phyloP scores from a whole-genome alignment of 805 yeast species.

The Trichomonascus vanleenenianus region DNA sequence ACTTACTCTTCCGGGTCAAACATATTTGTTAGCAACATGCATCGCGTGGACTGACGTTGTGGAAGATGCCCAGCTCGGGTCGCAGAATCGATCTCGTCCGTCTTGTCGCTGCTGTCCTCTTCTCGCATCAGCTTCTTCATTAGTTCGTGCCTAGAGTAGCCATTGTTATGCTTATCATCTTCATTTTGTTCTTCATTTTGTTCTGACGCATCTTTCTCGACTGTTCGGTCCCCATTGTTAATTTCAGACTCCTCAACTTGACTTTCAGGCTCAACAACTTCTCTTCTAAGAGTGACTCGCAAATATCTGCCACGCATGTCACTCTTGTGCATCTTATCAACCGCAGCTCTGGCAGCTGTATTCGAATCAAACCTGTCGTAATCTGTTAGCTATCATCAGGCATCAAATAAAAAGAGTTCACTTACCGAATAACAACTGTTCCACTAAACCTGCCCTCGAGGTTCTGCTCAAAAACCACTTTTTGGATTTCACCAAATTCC shows the following conservation, averaged over 20 bases:
- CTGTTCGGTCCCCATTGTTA: not conserved
- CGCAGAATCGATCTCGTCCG: not conserved
- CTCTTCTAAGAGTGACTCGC: not conserved
- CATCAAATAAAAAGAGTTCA: not conserved
- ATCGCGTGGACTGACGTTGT: constrained; percentile 18
- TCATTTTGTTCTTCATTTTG: constrained; percentile 1
- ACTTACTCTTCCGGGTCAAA: constrained; percentile 26
- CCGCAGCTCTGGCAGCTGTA: not conserved
- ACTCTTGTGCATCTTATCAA: not conserved
- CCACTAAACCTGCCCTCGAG: constrained; percentile 67
- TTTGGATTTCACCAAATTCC: constrained; percentile 63
- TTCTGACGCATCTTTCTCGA: not conserved
- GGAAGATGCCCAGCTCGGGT: not conserved
- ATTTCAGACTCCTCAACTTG: not conserved
- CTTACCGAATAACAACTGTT: not conserved
- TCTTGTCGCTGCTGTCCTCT: constrained; percentile 17
- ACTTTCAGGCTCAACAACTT: not conserved
- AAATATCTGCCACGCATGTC: not conserved
- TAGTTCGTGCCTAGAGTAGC: constrained; percentile 22
- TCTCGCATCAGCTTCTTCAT: constrained; percentile 27
- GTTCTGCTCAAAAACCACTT: constrained; percentile 80
- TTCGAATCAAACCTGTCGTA: not conserved
- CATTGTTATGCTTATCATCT: constrained; percentile 10
- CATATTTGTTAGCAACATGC: constrained; percentile 26
- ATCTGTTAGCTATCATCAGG: not conserved